Evolutionary conservation across 164 flowering plant genomes (phyloP).

Genomic region (Vitis vinifera): ASM3070453v1 NC_081810.1:19120501-19121000

Average conservation of each 20-base stretch:
- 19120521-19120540: not conserved
- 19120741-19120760: conserved; percentile 78
- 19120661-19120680: conserved; percentile 1
- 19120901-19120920: conserved; percentile 41
- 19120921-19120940: conserved; percentile 74
- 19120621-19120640: conserved; percentile 67
- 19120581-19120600: not conserved
- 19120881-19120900: conserved; percentile 53
- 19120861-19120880: conserved; percentile 59
- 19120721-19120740: conserved; percentile 47
- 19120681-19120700: conserved; percentile 89
- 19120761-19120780: conserved; percentile 78
- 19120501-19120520: not conserved
- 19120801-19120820: conserved; percentile 19
- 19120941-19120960: conserved; percentile 50
- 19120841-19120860: conserved; percentile 87
- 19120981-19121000: conserved; percentile 39
- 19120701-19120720: conserved; percentile 88
- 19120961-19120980: conserved; percentile 40
- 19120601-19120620: conserved; percentile 1
- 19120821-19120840: conserved; percentile 66
- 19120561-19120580: not conserved
- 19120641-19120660: conserved; percentile 36
- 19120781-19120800: conserved; percentile 41
- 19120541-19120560: not conserved